These are phyloP conservation scores for Dittrichia graveolens DNA, from an alignment of 129 eudicot genomes.

Conservation along the genomic window DNA sequence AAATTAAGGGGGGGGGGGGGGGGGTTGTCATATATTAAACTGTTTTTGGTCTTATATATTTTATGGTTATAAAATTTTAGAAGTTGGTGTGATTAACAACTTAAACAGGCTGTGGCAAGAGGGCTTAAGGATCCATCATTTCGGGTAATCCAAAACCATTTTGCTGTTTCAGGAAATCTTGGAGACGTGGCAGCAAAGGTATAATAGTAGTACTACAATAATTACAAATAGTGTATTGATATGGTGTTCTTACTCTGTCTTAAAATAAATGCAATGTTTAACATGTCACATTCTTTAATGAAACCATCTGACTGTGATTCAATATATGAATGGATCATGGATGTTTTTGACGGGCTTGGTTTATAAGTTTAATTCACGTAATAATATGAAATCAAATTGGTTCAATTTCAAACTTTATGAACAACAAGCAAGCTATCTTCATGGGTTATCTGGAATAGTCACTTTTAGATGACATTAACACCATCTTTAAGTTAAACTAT, in stretches of 20 bases:
- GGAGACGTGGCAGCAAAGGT: constrained; percentile 99
- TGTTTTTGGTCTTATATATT: neutral
- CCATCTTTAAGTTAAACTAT: neutral
- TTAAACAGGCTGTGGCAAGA: constrained; percentile 89
- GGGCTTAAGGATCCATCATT: constrained; percentile 98
- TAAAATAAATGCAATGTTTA: neutral
- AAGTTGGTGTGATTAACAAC: constrained; percentile 14
- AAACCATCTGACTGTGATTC: neutral
- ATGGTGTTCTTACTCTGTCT: constrained; percentile 12
- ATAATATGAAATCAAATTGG: no score
- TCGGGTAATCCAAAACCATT: constrained; percentile 93
- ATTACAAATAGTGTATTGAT: constrained; percentile 1
- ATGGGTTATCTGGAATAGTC: constrained; percentile 12
- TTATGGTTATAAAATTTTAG: neutral
- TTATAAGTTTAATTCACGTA: no score
- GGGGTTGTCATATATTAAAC: neutral
- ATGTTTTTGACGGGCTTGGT: no score
- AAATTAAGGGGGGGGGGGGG: neutral
- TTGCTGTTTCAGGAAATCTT: constrained; percentile 85
- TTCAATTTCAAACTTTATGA: neutral
- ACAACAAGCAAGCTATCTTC: neutral
- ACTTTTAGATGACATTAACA: neutral
- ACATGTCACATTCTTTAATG: neutral
- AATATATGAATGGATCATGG: no score
- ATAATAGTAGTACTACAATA: neutral